These are phyloP conservation scores for Ophiocordyceps camponoti-rufipedis DNA, from an alignment of 2,329 filamentous ascomycete genomes.

Conservation along the genomic window DNA sequence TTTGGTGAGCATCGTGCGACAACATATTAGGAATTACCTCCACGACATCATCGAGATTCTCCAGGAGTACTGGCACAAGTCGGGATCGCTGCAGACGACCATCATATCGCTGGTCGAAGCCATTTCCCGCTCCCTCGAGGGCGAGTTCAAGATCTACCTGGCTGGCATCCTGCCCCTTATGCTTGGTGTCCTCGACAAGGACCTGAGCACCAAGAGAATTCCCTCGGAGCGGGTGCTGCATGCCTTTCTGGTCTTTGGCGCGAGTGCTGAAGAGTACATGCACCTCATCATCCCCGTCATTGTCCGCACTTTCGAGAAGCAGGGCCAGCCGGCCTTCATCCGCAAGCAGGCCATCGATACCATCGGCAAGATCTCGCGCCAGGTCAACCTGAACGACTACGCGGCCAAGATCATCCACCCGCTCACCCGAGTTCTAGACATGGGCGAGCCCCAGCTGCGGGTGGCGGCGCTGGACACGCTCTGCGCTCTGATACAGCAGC, in stretches of 20 bases:
- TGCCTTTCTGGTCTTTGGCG: slow-evolving; percentile 87
- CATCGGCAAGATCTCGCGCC: slow-evolving; percentile 79
- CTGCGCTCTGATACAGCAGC: slow-evolving; percentile 86
- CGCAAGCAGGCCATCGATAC: slow-evolving; percentile 86
- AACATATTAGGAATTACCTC: slow-evolving; percentile 86
- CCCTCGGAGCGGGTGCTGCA: slow-evolving; percentile 85
- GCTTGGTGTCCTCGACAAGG: slow-evolving; percentile 83
- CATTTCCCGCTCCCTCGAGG: slow-evolving; percentile 82
- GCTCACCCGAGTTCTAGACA: slow-evolving; percentile 62
- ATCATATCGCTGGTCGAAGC: slow-evolving; percentile 86
- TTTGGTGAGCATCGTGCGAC: slow-evolving; percentile 83
- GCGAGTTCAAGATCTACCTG: slow-evolving; percentile 94
- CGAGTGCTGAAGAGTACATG: slow-evolving; percentile 97
- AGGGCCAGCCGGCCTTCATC: slow-evolving; percentile 60
- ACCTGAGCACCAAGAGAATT: slow-evolving; percentile 53
- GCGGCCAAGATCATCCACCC: slow-evolving; percentile 94
- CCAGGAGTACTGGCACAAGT: slow-evolving; percentile 76
- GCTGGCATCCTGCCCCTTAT: slow-evolving; percentile 79
- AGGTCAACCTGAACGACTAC: slow-evolving; percentile 95
- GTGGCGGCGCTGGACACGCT: slow-evolving; percentile 80
- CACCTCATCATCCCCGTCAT: slow-evolving; percentile 94
- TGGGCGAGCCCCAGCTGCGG: slow-evolving; percentile 54
- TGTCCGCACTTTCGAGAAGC: slow-evolving; percentile 83
- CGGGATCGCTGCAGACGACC: slow-evolving; percentile 67
- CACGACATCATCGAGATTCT: slow-evolving; percentile 74